A percentile compares a stretch with the other conserved stretches of the same genome.
These are phyloP conservation scores for Tephrocybe rancida DNA, from an alignment of 768 basidiomycete species.

Conservation along the genomic window DNA sequence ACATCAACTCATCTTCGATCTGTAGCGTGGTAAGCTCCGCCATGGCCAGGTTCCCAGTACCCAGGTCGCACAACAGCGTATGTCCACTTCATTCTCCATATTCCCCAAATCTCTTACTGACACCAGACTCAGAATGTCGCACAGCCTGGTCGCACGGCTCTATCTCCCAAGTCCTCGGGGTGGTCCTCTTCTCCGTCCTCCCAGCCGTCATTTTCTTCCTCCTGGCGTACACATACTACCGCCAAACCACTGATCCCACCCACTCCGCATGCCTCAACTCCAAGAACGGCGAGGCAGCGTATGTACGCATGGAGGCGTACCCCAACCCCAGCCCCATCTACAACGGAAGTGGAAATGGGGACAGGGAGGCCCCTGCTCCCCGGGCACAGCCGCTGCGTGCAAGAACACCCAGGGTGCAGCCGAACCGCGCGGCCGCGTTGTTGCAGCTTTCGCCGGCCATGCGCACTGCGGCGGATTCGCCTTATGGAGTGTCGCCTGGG, in stretches of 20 bases:
- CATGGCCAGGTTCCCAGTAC: conserved; percentile 25
- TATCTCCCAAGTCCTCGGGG: conserved; percentile 36
- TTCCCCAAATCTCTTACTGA: neutral
- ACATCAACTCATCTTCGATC: neutral
- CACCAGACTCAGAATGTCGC: conserved; percentile 33
- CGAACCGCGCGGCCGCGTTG: neutral
- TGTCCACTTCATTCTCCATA: conserved; percentile 10
- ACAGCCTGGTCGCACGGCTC: conserved; percentile 39
- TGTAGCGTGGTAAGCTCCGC: conserved; percentile 35
- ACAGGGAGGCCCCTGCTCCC: neutral
- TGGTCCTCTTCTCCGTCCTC: conserved; percentile 39
- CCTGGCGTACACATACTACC: conserved; percentile 41
- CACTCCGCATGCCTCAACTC: conserved; percentile 35
- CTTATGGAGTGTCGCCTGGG: conserved; percentile 26
- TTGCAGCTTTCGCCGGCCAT: conserved; percentile 16
- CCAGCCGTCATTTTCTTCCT: conserved; percentile 36
- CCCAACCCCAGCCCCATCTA: neutral
- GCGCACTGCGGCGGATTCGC: conserved; percentile 29
- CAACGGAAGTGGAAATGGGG: neutral
- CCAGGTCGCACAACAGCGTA: conserved; percentile 36
- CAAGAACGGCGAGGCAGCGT: conserved; percentile 9
- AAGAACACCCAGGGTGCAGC: neutral
- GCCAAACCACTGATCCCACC: conserved; percentile 37
- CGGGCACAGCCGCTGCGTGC: conserved; percentile 4
- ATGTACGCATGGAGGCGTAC: conserved; percentile 13